phyloP scores from a whole-genome alignment of 805 yeast genomes.

The Candida ortonii region DNA sequence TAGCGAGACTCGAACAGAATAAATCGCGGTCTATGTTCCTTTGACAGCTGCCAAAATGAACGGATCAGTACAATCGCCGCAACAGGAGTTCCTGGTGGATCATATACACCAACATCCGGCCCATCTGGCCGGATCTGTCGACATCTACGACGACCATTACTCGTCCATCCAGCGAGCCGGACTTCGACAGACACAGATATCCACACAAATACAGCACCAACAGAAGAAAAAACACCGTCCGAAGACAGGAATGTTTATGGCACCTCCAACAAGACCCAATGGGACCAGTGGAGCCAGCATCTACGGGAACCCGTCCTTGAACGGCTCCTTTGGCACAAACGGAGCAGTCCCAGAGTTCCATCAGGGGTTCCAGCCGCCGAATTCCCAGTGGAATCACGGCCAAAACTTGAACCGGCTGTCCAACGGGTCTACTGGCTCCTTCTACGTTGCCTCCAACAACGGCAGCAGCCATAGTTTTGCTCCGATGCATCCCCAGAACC shows the following conservation, averaged over 20 bases:
- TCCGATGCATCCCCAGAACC: conserved; percentile 8
- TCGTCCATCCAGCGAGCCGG: conserved; percentile 31
- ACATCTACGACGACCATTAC: conserved; percentile 29
- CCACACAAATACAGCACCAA: conserved; percentile 25
- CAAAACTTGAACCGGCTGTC: conserved; percentile 1
- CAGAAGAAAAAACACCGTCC: conserved; percentile 28
- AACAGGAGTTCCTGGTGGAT: conserved; percentile 7
- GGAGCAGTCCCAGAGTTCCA: conserved; percentile 1
- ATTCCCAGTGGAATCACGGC: conserved; percentile 7
- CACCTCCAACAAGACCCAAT: conserved; percentile 3
- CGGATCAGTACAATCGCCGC: conserved; percentile 6
- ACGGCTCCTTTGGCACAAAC: conserved; percentile 3
- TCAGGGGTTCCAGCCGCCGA: conserved; percentile 8
- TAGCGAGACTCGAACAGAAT: no score
- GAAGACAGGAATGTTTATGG: conserved; percentile 20
- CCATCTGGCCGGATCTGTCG: conserved; percentile 14
- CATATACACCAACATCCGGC: conserved; percentile 6
- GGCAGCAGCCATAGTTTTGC: conserved; percentile 5
- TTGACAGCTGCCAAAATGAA: conserved; percentile 5
- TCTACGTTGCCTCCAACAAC: conserved; percentile 8
- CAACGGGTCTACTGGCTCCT: conserved; percentile 2
- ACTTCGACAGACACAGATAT: conserved; percentile 29
- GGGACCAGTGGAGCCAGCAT: conserved; percentile 7
- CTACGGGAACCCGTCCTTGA: conserved; percentile 7
- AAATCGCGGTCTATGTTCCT: background rate